Evolutionary conservation across 176 grass and related monocot species (phyloP), one percentile per base, ranked within the genome.

Genomic region (Rhynchospora pubera): DNA sequence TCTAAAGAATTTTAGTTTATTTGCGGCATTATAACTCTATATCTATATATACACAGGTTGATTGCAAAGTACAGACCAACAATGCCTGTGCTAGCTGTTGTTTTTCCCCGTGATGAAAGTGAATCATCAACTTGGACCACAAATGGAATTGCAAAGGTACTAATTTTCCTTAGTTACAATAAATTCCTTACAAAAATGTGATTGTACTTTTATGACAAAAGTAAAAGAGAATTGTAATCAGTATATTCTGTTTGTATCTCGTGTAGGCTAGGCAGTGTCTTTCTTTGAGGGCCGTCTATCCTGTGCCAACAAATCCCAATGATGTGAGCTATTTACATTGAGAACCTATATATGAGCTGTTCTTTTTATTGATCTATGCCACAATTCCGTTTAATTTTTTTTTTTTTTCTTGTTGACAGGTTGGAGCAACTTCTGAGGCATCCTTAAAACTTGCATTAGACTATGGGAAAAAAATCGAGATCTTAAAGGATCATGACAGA

Each of bases 251-350:
- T 75, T 52, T 5, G 13, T 26, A 82, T 64, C 61, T 81, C 52
- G 85, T 97, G 58, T 87, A 98, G 95, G 95, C 92, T 26, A 94
- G 95, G 89, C 92, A 98, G 85, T 91, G 83, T 77, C 91, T 94
- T 61, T 62, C 95, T 56, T 80, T 93, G 43, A 93, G 95, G 86
- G 92, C 91, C 5, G 83, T 88, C 55, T 98, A 98, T 83, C 95
- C 90, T 82, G 91, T 98, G 65, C 87, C 92, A 83, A 89, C 89
- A n/a, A 91, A 85, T 82, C 91, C 89, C 72, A 86, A 84, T 23
- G 67, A 87, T 84, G 95, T 98, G 87, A 87, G 43, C 13, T 66
- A 53, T 68, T 71, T 81, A 48, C n/a, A 28, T 46, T 63, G 56
- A 43, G n/a, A 47, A 61, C 30, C 12, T 34, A 62, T 50, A 30